A percentile compares a stretch with the other conserved stretches of the same genome.
Evolutionary conservation across 768 basidiomycete genomes (phyloP).

Genomic region (Paxillus rubicundulus): DNA sequence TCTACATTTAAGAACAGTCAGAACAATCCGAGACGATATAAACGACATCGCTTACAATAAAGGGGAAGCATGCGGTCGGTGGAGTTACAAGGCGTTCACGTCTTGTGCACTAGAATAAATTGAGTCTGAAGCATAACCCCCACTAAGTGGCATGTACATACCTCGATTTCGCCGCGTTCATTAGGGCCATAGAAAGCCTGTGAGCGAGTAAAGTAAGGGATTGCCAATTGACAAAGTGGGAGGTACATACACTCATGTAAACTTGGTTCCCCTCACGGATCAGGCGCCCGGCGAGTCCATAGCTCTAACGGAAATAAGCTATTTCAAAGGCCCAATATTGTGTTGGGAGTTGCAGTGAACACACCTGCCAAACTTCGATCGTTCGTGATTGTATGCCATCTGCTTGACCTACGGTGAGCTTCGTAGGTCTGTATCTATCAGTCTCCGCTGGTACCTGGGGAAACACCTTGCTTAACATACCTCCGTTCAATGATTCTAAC

Average conservation of each 20-base stretch:
- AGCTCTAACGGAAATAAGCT: slow-evolving; percentile 45
- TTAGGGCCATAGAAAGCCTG: slow-evolving; percentile 73
- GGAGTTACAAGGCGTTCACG: slow-evolving; percentile 58
- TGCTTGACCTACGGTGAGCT: slow-evolving; percentile 43
- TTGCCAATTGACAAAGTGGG: too few species aligned
- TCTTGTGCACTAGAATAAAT: slow-evolving; percentile 48
- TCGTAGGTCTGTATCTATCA: slow-evolving; percentile 31
- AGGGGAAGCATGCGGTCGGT: slow-evolving; percentile 60
- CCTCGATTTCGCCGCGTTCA: slow-evolving; percentile 55
- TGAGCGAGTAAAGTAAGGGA: too few species aligned
- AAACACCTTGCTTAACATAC: slow-evolving; percentile 10
- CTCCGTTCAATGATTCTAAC: slow-evolving; percentile 44
- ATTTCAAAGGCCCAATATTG: background rate
- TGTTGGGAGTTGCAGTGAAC: slow-evolving; percentile 14
- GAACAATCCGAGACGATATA: too few species aligned
- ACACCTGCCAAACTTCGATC: slow-evolving; percentile 43
- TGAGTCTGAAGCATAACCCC: background rate
- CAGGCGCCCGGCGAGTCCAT: slow-evolving; percentile 61
- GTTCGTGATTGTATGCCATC: slow-evolving; percentile 51
- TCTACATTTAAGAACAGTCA: slow-evolving; percentile 3
- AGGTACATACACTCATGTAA: slow-evolving; percentile 52
- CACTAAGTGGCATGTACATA: slow-evolving; percentile 16
- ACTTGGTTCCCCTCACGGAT: slow-evolving; percentile 60
- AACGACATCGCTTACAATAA: slow-evolving; percentile 39
- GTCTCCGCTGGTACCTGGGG: too few species aligned